phyloP scores from a whole-genome alignment of 371 early-diverging fungal species.

The Funneliformis caledonium region DNA sequence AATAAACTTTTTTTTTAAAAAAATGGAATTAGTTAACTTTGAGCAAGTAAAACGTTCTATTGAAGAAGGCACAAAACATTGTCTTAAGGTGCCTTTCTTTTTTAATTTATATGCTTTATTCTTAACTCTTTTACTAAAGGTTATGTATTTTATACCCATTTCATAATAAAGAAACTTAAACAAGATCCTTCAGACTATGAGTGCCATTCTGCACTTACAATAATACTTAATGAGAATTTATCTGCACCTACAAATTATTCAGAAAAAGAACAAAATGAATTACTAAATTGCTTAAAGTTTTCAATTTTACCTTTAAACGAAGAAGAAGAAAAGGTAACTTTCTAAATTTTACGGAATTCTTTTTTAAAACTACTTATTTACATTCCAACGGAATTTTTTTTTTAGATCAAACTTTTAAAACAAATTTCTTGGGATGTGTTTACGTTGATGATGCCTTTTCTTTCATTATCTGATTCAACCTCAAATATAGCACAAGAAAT shows the following conservation, averaged over 20 bases:
- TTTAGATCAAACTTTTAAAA: conserved; percentile 22
- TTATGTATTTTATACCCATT: not conserved
- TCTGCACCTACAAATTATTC: not conserved
- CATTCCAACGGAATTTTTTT: not conserved
- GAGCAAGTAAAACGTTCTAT: not conserved
- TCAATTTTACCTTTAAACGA: conserved; percentile 4
- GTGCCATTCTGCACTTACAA: not conserved
- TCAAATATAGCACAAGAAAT: conserved; percentile 29
- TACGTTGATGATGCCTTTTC: conserved; percentile 20
- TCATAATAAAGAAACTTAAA: not conserved
- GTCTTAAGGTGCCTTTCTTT: conserved; percentile 7
- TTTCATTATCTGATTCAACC: not conserved
- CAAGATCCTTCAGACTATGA: conserved; percentile 16
- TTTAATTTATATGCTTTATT: not conserved
- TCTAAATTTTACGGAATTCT: not conserved
- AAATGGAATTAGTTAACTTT: not conserved
- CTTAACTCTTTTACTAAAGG: not conserved
- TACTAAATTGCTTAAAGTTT: not conserved
- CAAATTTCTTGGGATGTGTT: conserved; percentile 37
- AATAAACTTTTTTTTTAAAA: no score
- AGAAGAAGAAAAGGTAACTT: not conserved
- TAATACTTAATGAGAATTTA: not conserved
- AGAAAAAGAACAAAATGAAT: conserved; percentile 8
- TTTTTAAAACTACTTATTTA: not conserved
- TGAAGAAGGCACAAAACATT: not conserved